These are phyloP conservation scores for Lactarius vividus DNA, from an alignment of 768 basidiomycete species.

Conservation along the genomic window DNA sequence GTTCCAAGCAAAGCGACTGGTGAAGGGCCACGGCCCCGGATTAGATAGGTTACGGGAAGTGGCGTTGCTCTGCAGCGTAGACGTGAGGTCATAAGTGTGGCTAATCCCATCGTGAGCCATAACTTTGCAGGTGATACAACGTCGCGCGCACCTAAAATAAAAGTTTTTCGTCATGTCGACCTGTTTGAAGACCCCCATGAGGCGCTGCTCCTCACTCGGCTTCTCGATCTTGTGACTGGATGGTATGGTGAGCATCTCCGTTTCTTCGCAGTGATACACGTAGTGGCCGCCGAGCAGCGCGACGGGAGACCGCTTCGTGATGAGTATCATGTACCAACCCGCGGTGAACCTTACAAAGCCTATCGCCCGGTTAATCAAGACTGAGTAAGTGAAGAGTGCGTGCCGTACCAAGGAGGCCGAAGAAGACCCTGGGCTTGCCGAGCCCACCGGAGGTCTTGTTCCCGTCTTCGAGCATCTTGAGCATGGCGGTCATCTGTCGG, in stretches of 20 bases:
- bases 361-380: conserved; percentile 29
- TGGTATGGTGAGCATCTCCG: conserved; percentile 76
- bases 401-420: conserved; percentile 71
- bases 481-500: conserved; percentile 84
- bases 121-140: background rate
- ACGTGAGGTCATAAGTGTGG: conserved; percentile 95
- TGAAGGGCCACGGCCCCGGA: conserved; percentile 60
- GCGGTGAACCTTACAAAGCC: conserved; percentile 94
- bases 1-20: conserved; percentile 94
- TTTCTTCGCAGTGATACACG: conserved; percentile 92
- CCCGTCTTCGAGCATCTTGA: conserved; percentile 95
- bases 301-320: conserved; percentile 88
- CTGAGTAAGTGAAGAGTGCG: background rate
- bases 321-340: conserved; percentile 92
- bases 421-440: conserved; percentile 73
- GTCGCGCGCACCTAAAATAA: conserved; percentile 78
- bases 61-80: conserved; percentile 91
- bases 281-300: conserved; percentile 95
- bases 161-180: conserved; percentile 99
- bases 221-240: conserved; percentile 83
- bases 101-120: conserved; percentile 42
- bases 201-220: conserved; percentile 82
- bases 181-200: conserved; percentile 90
- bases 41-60: conserved; percentile 50
- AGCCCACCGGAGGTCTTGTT: conserved; percentile 87